Evolutionary conservation across 2,329 filamentous ascomycete genomes (phyloP).

Genomic region (Cryoendolithus antarcticus): DNA sequence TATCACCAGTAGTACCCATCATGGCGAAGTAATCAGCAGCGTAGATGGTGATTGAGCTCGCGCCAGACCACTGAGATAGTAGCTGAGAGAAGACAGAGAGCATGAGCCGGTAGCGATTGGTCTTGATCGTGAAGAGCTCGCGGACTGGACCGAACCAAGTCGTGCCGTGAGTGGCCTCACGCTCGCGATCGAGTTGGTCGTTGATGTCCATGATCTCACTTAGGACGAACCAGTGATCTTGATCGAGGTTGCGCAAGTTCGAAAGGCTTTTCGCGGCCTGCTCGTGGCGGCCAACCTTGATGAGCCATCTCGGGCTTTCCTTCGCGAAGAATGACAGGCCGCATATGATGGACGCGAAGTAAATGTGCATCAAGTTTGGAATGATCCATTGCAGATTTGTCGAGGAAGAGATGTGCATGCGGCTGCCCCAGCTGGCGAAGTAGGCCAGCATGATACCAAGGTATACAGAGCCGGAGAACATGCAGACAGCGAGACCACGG

Average conservation of each 20-base stretch:
- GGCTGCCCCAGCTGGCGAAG: constrained; percentile 51
- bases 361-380: constrained; percentile 64
- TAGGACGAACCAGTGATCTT: constrained; percentile 21
- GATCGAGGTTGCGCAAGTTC: constrained; percentile 17
- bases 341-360: constrained; percentile 63
- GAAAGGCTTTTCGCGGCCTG: constrained; percentile 18
- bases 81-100: constrained; percentile 58
- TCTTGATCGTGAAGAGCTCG: constrained; percentile 54
- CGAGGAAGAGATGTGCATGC: constrained; percentile 36
- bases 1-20: constrained; percentile 55
- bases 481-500: constrained; percentile 55
- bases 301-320: constrained; percentile 22
- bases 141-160: constrained; percentile 53
- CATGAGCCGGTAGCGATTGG: constrained; percentile 62
- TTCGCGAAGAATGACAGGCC: constrained; percentile 42
- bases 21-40: constrained; percentile 61
- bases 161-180: constrained; percentile 56
- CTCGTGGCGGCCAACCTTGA: constrained; percentile 21
- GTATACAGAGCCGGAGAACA: constrained; percentile 61
- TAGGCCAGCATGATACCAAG: constrained; percentile 53
- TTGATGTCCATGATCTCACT: constrained; percentile 52
- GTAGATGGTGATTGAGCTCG: constrained; percentile 62
- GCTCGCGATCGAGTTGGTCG: constrained; percentile 53
- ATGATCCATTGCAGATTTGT: constrained; percentile 43
- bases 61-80: constrained; percentile 60